A percentile compares a stretch with the other conserved stretches of the same genome.
Evolutionary conservation across 495 filamentous ascomycete genomes (phyloP).

Genomic region (Hyaloscypha finlandica): DNA sequence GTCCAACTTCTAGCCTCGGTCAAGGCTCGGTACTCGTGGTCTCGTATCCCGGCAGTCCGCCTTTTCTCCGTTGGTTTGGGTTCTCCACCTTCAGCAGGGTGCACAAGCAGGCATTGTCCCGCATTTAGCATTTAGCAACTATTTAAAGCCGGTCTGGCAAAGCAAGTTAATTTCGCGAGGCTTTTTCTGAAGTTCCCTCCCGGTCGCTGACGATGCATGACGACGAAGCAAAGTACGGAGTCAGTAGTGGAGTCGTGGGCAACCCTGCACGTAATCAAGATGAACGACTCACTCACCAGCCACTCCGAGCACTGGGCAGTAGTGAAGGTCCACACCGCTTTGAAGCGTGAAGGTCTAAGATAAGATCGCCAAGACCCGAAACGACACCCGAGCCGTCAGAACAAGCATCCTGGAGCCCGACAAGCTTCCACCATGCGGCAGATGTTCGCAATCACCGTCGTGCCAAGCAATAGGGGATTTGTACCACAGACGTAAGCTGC

Average conservation of each 20-base stretch:
- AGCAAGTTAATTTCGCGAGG: not conserved
- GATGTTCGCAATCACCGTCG: not conserved
- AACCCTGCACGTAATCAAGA: not conserved
- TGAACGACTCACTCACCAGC: not conserved
- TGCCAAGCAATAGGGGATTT: not conserved
- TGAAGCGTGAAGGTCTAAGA: not conserved
- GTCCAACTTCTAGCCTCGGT: too few species aligned
- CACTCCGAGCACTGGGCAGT: not conserved
- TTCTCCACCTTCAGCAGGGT: too few species aligned
- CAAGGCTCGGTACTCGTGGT: too few species aligned
- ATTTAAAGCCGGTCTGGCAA: not conserved
- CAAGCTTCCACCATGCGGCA: slow-evolving; percentile 14
- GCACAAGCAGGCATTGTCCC: too few species aligned
- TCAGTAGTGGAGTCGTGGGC: not conserved
- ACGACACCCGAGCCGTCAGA: not conserved
- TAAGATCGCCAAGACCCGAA: slow-evolving; percentile 17
- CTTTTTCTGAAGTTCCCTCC: not conserved
- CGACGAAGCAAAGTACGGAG: not conserved
- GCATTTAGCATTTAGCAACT: too few species aligned
- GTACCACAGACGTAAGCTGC: not conserved
- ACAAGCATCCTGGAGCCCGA: not conserved
- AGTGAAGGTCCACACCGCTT: not conserved
- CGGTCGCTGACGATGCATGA: not conserved
- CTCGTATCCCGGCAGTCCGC: too few species aligned
- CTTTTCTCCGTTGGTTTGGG: too few species aligned